phyloP scores from a whole-genome alignment of 441 rosid species.

The Raphanus hybrid region DNA sequence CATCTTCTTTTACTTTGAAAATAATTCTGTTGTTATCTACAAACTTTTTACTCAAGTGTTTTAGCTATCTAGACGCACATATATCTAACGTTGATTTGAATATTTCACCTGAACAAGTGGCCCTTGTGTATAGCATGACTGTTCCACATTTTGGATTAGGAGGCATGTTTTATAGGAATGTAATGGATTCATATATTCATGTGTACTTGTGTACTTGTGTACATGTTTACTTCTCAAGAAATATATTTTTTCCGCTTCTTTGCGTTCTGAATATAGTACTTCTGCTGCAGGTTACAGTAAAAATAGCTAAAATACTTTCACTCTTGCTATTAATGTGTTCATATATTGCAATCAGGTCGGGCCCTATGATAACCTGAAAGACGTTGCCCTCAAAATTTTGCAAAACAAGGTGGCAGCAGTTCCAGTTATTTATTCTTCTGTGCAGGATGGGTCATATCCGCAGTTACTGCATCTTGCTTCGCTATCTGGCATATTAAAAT shows the following conservation, averaged over 20 bases:
- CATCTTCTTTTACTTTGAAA: conserved; percentile 5
- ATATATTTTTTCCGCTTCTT: conserved; percentile 5
- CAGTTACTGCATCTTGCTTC: conserved; percentile 77
- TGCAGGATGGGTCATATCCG: conserved; percentile 67
- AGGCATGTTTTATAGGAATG: conserved; percentile 17
- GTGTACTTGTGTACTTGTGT: not conserved
- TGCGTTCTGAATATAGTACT: conserved; percentile 11
- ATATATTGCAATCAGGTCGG: conserved; percentile 58
- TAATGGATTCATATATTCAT: conserved; percentile 14
- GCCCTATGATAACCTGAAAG: conserved; percentile 71
- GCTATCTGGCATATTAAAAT: conserved; percentile 71
- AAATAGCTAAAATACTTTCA: not conserved
- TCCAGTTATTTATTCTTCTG: conserved; percentile 64
- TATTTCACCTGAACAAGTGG: not conserved
- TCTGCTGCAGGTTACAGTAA: conserved; percentile 23
- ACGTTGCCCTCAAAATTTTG: conserved; percentile 67
- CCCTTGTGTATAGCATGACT: not conserved
- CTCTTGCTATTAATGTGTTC: conserved; percentile 20
- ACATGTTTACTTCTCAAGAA: conserved; percentile 13
- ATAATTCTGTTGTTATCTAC: not conserved
- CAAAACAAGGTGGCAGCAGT: conserved; percentile 67
- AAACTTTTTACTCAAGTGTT: not conserved
- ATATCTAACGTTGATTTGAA: not conserved
- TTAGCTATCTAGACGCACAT: not conserved
- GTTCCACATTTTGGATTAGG: conserved; percentile 18